Base-by-base conservation (phyloP, 2,329 filamentous ascomycete genomes). In the Thielaviopsis ethacetica region DNA sequence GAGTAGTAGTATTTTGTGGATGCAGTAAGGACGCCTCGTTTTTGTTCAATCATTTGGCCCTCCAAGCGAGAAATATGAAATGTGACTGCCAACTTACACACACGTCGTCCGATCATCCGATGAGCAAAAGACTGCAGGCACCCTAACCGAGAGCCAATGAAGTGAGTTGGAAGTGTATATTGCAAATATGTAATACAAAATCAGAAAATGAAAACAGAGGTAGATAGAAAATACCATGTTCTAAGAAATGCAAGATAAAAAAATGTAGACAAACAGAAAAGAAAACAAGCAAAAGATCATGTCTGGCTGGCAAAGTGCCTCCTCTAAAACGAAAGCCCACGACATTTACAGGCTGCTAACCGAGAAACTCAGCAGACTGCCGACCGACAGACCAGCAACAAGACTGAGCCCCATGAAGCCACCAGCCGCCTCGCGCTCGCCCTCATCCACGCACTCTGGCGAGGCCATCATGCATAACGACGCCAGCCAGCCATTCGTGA, bases 381-480 rank as follows among this genome's bases (percentile, higher is more conserved):
- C 93, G 24, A 78, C 76, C 1, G 89, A 81, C 71, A 97, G 72
- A 0, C 93, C 93, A 5, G 80, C 82, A 19, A 96, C 88, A n/a
- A 97, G 79, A 69, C 85, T 89, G 63, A 96, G 70, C 3, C 87
- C 86, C 93, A 98, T 97, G 69, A 97, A 97, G 1, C 86, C 89
- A 53, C 91, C 93, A 0, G 90, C 84, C 5, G 89, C 91, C 72
- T 95, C 90, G 38, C 86, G 78, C 73, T 98, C 91, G 10, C 84
- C 82, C 1, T 85, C 81, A 3, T 85, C 84, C 0, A 97, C 91
- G 80, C 84, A 91, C 64, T 87, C 82, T 0, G 80, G 81, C 0
- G 90, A 85, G 0, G 86, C 86, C 81, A 97, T 95, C 91, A 98
- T 97, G 69, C 86, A 89, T 64, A 80, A 86, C 59, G 86, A 88